Conservation (phyloP, 495 filamentous ascomycete genomes). For the Echria macrotheca region DNA sequence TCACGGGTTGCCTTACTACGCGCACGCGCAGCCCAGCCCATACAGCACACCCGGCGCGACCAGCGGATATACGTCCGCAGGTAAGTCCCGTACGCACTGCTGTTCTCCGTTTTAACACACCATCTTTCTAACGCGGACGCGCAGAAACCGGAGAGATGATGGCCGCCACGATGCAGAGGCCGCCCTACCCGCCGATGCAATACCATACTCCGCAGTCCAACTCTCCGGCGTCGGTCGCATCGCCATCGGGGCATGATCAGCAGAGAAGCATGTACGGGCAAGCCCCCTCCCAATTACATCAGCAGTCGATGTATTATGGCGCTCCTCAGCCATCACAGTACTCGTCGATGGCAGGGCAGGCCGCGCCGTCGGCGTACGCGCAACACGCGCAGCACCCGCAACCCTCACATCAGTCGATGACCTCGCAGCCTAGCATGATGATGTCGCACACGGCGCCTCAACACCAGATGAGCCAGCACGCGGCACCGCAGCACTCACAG, state of each 20-base stretch:
- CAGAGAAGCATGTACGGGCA: conserved; percentile 81
- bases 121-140: conserved; percentile 23
- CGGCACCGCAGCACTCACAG: conserved; percentile 41
- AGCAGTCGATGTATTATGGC: conserved; percentile 69
- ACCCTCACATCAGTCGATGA: conserved; percentile 60
- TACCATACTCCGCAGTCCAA: conserved; percentile 96
- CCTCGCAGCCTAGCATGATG: conserved; percentile 50
- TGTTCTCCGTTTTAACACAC: conserved; percentile 4
- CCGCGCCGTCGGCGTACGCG: conserved; percentile 67
- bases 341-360: conserved; percentile 59
- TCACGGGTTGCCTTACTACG: conserved; percentile 56
- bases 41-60: conserved; percentile 69
- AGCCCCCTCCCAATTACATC: conserved; percentile 68
- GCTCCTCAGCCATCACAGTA: conserved; percentile 55
- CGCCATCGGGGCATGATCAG: conserved; percentile 81
- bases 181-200: conserved; percentile 76
- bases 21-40: conserved; percentile 63
- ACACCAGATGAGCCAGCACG: conserved; percentile 44
- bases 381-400: conserved; percentile 52
- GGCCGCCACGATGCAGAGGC: conserved; percentile 83
- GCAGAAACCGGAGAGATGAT: conserved; percentile 85
- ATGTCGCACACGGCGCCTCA: conserved; percentile 52
- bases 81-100: conserved; percentile 48
- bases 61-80: conserved; percentile 71
- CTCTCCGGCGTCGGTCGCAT: conserved; percentile 93